Base-by-base conservation (phyloP, 305 asterid genomes). In the Rubia balearica region DNA sequence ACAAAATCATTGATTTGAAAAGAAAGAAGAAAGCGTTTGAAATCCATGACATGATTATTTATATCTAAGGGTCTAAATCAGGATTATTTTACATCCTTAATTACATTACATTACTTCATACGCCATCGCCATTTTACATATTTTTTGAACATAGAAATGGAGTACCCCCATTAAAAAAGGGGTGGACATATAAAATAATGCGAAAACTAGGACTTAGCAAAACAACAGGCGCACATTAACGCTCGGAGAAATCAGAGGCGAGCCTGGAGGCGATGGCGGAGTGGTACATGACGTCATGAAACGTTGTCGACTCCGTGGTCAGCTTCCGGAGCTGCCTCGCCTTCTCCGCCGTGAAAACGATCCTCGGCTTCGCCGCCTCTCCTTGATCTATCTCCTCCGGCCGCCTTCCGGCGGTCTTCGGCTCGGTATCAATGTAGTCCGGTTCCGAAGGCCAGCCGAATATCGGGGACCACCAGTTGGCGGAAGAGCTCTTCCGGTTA, bases 181-280 rank as follows among this genome's bases (percentile, higher is more conserved):
- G 2, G 21, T 0, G 27, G 17, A 43, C 8, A 3, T 3, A 59
- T 43, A 69, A 16, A 41, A 61, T 19, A 56, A 56, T 0, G 6
- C 1, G 33, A 56, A 21, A 56, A 61, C 27, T 30, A 30, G 7
- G 0, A n/a, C 33, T 27, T 12, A 38, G 22, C 62, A 22, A 12
- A 63, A 38, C n/a, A 38, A 24, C 19, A n/a, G 16, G 53, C 53
- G 53, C 53, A 14, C 9, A 40, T 67, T 70, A 77, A 17, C 10
- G 59, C 7, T 55, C 79, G 74, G 92, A 67, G 84, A 86, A 83
- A 73, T 89, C 96, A 53, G 92, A 84, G 55, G 96, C 96, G 51
- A 89, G 96, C 55, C 91, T 73, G 8, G 96, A 77, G 43, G 96
- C 93, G 68, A 89, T 81, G 73, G 96, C 87, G 53, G 93, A 89